Percentiles rank a stretch among this genome's conserved stretches.
These are phyloP conservation scores for Thermothielavioides terrestris DNA, from an alignment of 495 filamentous ascomycete species.

Conservation along the genomic window DNA sequence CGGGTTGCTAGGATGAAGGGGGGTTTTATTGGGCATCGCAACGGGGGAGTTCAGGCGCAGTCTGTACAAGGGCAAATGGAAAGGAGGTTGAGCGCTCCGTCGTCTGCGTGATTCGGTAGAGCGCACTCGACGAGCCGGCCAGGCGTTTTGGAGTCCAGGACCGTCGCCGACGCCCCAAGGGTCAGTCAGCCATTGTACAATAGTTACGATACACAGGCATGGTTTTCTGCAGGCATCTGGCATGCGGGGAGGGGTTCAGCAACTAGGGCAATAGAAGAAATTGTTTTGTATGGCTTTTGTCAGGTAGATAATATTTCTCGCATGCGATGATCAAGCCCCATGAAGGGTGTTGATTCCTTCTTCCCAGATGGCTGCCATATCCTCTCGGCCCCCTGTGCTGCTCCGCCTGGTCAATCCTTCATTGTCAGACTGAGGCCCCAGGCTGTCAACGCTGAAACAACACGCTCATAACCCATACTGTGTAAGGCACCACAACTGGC, in stretches of 20 bases:
- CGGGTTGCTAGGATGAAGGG: background rate
- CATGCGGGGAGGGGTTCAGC: background rate
- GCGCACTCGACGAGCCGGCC: background rate
- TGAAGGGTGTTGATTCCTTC: too few species aligned
- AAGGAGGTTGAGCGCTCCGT: background rate
- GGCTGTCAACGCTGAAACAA: too few species aligned
- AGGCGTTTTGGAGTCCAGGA: conserved; percentile 3
- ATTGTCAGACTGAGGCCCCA: too few species aligned
- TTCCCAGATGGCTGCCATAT: background rate
- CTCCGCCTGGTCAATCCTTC: background rate
- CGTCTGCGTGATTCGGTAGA: background rate
- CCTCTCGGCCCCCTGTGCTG: background rate
- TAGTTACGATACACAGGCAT: background rate
- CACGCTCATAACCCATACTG: too few species aligned
- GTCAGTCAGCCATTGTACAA: background rate
- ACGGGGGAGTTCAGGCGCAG: conserved; percentile 3
- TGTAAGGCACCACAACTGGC: too few species aligned
- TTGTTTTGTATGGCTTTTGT: background rate
- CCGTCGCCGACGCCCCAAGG: background rate
- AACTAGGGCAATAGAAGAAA: background rate
- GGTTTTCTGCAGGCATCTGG: background rate
- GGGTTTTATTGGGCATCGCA: background rate
- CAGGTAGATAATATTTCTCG: too few species aligned
- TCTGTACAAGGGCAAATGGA: background rate
- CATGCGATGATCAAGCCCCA: background rate